Conservation (phyloP, 805 yeast genomes). For the Yarrowia sp. region DNA sequence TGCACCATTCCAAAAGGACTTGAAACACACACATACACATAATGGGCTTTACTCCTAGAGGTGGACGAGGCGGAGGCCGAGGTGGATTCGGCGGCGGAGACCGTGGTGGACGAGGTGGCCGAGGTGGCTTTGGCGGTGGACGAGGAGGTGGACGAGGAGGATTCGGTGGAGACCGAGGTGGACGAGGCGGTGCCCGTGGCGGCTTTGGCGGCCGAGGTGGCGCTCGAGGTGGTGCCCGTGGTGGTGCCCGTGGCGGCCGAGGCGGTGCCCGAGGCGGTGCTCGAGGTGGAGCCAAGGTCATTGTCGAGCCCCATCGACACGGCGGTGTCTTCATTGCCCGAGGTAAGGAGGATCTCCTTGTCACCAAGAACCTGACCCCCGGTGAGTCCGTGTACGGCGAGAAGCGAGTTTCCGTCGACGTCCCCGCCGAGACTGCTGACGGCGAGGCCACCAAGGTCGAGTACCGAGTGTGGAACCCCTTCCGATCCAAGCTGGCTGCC, state of each 20-base stretch:
- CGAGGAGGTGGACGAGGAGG: slow-evolving; percentile 49
- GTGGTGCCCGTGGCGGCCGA: slow-evolving; percentile 35
- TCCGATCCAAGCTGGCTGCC: slow-evolving; percentile 99
- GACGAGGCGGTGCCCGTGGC: slow-evolving; percentile 44
- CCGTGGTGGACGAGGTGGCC: slow-evolving; percentile 29
- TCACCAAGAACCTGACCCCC: slow-evolving; percentile 95
- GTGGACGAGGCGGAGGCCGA: slow-evolving; percentile 40
- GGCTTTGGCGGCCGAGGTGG: slow-evolving; percentile 36
- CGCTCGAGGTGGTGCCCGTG: slow-evolving; percentile 35
- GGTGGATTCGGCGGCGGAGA: slow-evolving; percentile 40
- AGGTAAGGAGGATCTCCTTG: slow-evolving; percentile 98
- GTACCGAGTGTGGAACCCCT: slow-evolving; percentile 99
- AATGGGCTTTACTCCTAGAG: slow-evolving; percentile 28
- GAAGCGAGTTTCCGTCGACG: slow-evolving; percentile 92
- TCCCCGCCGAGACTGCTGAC: slow-evolving; percentile 78
- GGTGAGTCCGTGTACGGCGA: slow-evolving; percentile 99
- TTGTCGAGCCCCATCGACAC: slow-evolving; percentile 94
- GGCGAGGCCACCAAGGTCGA: slow-evolving; percentile 77
- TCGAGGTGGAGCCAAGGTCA: slow-evolving; percentile 83
- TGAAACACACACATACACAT: slow-evolving; percentile 22
- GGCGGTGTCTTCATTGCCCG: slow-evolving; percentile 98
- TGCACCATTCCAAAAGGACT: slow-evolving; percentile 1
- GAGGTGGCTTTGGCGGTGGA: slow-evolving; percentile 36
- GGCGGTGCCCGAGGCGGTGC: slow-evolving; percentile 47
- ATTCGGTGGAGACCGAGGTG: slow-evolving; percentile 49